These are phyloP conservation scores for Hibiscus syriacus DNA, from an alignment of 345 rosid species.

Conservation along the genomic window DNA sequence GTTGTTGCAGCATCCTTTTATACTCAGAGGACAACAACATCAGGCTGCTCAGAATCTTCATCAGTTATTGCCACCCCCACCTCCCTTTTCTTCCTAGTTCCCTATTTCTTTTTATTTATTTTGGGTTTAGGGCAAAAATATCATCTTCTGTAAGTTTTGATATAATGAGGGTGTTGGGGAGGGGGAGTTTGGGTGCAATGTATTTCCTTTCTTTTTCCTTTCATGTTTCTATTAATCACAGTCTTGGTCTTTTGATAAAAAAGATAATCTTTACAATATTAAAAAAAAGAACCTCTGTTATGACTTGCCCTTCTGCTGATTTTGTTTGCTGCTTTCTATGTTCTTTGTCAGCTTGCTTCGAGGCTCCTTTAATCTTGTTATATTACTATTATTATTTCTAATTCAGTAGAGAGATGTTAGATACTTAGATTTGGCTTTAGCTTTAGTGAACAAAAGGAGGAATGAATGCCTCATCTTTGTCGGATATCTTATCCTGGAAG, in stretches of 20 bases:
- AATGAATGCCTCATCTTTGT: no score
- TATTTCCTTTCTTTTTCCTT: no score
- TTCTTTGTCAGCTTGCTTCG: no score
- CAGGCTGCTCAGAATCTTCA: no score
- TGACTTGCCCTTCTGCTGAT: neutral
- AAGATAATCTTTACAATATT: neutral
- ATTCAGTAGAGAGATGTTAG: no score
- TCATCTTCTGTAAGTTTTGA: conserved; percentile 4
- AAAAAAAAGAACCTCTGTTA: neutral
- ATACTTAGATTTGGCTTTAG: neutral
- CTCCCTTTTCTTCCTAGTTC: conserved; percentile 30
- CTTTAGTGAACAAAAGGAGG: neutral
- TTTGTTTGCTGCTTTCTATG: no score
- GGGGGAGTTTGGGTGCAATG: neutral
- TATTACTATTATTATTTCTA: no score
- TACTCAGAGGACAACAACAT: no score
- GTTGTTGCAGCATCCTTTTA: no score
- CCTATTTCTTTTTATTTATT: neutral
- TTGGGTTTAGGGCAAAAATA: neutral
- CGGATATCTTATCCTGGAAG: neutral
- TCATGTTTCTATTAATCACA: neutral
- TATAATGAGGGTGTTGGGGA: no score
- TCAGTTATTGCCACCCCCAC: conserved; percentile 83
- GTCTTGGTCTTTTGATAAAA: neutral
- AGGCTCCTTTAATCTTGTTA: no score